A percentile compares a stretch with the other conserved stretches of the same genome.
Conservation (phyloP, 192 early-diverging fungal genomes). For the Thamnidium elegans region DNA sequence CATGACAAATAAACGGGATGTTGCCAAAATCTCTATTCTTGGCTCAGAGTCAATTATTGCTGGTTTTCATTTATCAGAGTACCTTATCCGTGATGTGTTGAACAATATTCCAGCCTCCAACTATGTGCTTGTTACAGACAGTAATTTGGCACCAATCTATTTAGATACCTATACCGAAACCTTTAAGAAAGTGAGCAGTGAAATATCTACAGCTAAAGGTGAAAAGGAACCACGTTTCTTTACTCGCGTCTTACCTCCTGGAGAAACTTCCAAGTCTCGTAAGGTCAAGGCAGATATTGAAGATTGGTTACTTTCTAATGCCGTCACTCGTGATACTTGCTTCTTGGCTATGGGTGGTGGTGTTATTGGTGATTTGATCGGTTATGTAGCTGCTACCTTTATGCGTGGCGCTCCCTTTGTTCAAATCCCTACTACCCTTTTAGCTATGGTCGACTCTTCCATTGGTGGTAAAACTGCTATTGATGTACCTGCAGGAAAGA, state of each 20-base stretch:
- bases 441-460: constrained; percentile 98
- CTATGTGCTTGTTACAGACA: constrained; percentile 87
- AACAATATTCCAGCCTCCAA: constrained; percentile 74
- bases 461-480: constrained; percentile 97
- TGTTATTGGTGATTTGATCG: constrained; percentile 94
- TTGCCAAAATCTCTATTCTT: constrained; percentile 74
- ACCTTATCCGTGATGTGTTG: constrained; percentile 73
- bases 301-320: constrained; percentile 82
- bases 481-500: constrained; percentile 95
- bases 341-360: constrained; percentile 95
- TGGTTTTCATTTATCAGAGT: constrained; percentile 76
- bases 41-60: constrained; percentile 83
- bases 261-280: constrained; percentile 86
- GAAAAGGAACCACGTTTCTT: constrained; percentile 58
- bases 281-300: constrained; percentile 84
- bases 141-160: constrained; percentile 78
- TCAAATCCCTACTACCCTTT: constrained; percentile 92
- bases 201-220: constrained; percentile 17
- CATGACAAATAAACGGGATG: background rate
- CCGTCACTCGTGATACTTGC: constrained; percentile 90
- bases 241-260: constrained; percentile 77
- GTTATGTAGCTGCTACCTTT: constrained; percentile 97
- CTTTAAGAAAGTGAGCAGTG: constrained; percentile 45
- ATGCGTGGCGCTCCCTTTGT: constrained; percentile 96
- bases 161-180: constrained; percentile 53